Conservation (phyloP, 805 yeast genomes). For the Kodamaea nitidulidarum region DNA sequence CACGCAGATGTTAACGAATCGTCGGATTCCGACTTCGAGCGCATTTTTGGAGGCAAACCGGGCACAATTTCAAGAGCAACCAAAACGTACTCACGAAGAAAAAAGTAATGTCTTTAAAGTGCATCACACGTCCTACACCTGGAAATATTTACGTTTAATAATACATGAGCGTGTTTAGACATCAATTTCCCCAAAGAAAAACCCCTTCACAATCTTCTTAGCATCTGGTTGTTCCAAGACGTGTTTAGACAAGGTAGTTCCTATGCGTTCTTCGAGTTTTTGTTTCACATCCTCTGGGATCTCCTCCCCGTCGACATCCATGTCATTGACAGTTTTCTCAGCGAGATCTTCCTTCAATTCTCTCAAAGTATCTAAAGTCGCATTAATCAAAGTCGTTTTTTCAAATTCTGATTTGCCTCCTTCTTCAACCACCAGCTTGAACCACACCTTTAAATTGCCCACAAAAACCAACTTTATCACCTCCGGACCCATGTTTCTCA, state of each 20-base stretch:
- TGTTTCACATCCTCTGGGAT: conserved; percentile 31
- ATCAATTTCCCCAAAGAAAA: conserved; percentile 64
- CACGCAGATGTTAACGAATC: conserved; percentile 8
- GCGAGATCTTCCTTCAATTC: conserved; percentile 35
- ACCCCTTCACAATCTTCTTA: conserved; percentile 52
- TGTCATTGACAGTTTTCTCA: conserved; percentile 22
- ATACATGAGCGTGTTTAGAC: conserved; percentile 5
- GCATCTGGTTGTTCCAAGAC: conserved; percentile 48
- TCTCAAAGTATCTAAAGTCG: conserved; percentile 52
- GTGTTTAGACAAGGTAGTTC: conserved; percentile 50
- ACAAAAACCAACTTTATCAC: conserved; percentile 78
- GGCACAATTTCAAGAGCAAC: conserved; percentile 1
- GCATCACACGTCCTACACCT: not conserved
- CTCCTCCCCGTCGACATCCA: conserved; percentile 25
- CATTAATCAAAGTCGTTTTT: conserved; percentile 41
- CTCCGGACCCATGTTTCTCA: conserved; percentile 80
- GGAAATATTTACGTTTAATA: conserved; percentile 2
- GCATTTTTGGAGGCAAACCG: not conserved
- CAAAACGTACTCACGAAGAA: conserved; percentile 6
- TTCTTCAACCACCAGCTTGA: conserved; percentile 49
- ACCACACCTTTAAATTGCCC: conserved; percentile 85
- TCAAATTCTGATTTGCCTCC: conserved; percentile 42
- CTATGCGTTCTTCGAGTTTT: conserved; percentile 57
- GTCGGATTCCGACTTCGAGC: conserved; percentile 11
- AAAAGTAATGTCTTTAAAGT: too few species aligned